These are phyloP conservation scores for Pestalotiopsis sp. DNA, from an alignment of 2,329 filamentous ascomycete genomes.

Conservation along the genomic window DNA sequence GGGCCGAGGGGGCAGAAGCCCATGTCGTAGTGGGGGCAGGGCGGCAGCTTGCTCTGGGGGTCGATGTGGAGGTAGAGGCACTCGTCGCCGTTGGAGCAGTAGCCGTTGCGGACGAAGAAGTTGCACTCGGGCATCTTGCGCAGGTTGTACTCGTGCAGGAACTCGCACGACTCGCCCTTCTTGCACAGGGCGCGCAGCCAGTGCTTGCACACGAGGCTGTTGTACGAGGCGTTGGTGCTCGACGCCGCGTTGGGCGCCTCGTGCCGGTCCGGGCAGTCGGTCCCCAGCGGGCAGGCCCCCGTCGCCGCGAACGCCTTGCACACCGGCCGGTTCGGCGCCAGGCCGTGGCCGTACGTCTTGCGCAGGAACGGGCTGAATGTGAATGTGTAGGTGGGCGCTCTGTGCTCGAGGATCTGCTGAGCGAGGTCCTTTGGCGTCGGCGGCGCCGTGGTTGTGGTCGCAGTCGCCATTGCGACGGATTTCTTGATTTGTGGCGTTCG, in stretches of 20 bases:
- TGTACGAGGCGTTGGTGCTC: constrained; percentile 57
- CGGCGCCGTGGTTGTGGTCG: constrained; percentile 25
- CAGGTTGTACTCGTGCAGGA: constrained; percentile 97
- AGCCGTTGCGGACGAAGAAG: constrained; percentile 90
- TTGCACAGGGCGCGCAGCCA: constrained; percentile 97
- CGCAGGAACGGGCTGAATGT: constrained; percentile 85
- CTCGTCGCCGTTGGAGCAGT: constrained; percentile 96
- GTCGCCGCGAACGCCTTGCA: constrained; percentile 81
- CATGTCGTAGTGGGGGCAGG: constrained; percentile 89
- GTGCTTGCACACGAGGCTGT: constrained; percentile 95
- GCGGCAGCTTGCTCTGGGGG: constrained; percentile 75
- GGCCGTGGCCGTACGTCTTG: constrained; percentile 80
- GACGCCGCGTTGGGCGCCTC: constrained; percentile 43
- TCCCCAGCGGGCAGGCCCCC: constrained; percentile 84
- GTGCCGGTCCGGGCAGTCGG: constrained; percentile 85
- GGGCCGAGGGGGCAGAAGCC: constrained; percentile 94
- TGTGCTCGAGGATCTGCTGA: constrained; percentile 59
- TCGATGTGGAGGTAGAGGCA: constrained; percentile 92
- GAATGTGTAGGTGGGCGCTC: constrained; percentile 67
- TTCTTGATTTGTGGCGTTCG: neutral
- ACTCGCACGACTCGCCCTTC: constrained; percentile 96
- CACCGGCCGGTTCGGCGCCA: constrained; percentile 76
- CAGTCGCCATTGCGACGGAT: constrained; percentile 24
- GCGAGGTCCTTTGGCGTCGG: constrained; percentile 36
- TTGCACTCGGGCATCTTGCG: constrained; percentile 98